Evolutionary conservation across 805 yeast genomes (phyloP).

Genomic region (Sungouiella thailandica): DNA sequence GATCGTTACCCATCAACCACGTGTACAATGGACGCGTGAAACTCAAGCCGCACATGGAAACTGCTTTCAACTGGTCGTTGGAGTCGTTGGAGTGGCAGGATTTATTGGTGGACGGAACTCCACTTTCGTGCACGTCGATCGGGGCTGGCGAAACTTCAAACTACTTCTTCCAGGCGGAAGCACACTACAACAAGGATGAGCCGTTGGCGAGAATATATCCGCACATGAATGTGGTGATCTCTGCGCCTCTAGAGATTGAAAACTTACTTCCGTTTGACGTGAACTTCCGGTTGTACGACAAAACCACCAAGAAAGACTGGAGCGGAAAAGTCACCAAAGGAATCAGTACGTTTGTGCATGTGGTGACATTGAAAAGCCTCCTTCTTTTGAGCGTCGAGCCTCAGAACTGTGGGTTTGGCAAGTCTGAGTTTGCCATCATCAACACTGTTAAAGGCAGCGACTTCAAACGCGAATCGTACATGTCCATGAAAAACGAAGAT

Average conservation of each 20-base stretch:
- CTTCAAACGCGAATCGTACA: constrained; percentile 49
- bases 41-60: constrained; percentile 57
- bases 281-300: constrained; percentile 70
- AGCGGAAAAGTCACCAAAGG: constrained; percentile 59
- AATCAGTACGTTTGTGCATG: constrained; percentile 68
- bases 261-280: constrained; percentile 83
- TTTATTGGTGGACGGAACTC: constrained; percentile 43
- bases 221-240: constrained; percentile 67
- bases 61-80: constrained; percentile 64
- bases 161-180: constrained; percentile 71
- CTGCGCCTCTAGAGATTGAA: constrained; percentile 83
- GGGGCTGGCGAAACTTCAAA: constrained; percentile 35
- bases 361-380: constrained; percentile 67
- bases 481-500: constrained; percentile 51
- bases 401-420: constrained; percentile 51
- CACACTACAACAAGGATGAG: constrained; percentile 58
- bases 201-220: constrained; percentile 77
- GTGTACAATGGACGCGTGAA: constrained; percentile 56
- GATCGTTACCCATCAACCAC: constrained; percentile 69
- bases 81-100: constrained; percentile 62
- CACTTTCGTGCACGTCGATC: constrained; percentile 56
- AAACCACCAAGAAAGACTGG: constrained; percentile 65
- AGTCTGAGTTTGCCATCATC: constrained; percentile 72
- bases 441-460: constrained; percentile 51
- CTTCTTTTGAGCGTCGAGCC: constrained; percentile 69